Conservation (phyloP, 2,329 filamentous ascomycete species). For the Fusarium lateritium region DNA sequence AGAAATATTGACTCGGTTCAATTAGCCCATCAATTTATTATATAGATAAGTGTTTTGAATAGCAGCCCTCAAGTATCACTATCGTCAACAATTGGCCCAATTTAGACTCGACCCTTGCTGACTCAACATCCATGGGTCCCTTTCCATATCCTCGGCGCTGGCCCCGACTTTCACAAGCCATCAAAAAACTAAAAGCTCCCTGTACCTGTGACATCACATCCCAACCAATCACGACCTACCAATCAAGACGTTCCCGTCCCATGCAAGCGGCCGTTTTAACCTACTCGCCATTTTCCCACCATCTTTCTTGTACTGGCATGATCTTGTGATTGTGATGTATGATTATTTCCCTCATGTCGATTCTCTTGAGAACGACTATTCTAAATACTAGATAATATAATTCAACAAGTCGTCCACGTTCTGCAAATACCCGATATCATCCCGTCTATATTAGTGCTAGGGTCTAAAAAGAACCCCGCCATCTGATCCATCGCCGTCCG, state of each 20-base stretch:
- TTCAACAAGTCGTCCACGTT: too few relatives aligned
- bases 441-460: too few relatives aligned
- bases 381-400: too few relatives aligned
- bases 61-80: too few relatives aligned
- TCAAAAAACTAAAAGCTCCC: constrained; percentile 16
- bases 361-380: too few relatives aligned
- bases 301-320: constrained; percentile 25
- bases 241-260: constrained; percentile 41
- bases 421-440: too few relatives aligned
- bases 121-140: constrained; percentile 24
- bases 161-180: constrained; percentile 47
- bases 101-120: neutral
- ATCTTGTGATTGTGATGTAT: constrained; percentile 29
- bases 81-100: too few relatives aligned
- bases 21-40: too few relatives aligned
- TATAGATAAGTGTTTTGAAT: too few relatives aligned
- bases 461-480: neutral
- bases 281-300: constrained; percentile 14
- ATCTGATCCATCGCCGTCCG: neutral
- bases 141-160: constrained; percentile 27
- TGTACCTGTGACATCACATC: constrained; percentile 40
- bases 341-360: constrained; percentile 3
- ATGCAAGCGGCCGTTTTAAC: constrained; percentile 25
- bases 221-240: constrained; percentile 37
- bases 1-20: too few relatives aligned